Percentiles rank a stretch among this genome's conserved stretches.
phyloP scores from a whole-genome alignment of 108 stramenopile species.

The Conticribra weissflogii region DNA sequence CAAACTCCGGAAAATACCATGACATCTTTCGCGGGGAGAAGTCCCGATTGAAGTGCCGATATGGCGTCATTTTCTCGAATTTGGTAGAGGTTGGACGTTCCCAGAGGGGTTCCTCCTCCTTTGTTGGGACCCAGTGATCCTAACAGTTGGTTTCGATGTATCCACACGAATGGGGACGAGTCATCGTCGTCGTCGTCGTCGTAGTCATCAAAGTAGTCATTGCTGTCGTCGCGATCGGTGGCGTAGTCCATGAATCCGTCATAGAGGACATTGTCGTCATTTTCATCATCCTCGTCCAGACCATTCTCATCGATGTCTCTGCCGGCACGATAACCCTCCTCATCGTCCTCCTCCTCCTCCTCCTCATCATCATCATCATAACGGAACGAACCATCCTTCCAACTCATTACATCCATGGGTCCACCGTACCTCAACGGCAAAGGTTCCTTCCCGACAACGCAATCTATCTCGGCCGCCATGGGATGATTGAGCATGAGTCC shows the following conservation, averaged over 20 bases:
- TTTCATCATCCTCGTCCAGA: neutral
- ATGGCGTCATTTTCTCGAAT: slow-evolving; percentile 39
- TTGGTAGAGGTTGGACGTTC: slow-evolving; percentile 22
- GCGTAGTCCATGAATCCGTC: neutral
- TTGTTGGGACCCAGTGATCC: slow-evolving; percentile 1
- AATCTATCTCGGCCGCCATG: slow-evolving; percentile 37
- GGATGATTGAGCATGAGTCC: slow-evolving; percentile 43
- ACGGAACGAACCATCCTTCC: slow-evolving; percentile 37
- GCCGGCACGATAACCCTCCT: slow-evolving; percentile 16
- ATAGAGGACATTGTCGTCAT: slow-evolving; percentile 1
- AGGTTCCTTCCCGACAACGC: slow-evolving; percentile 15
- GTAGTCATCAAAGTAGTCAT: neutral
- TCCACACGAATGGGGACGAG: slow-evolving; percentile 42
- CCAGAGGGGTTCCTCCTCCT: slow-evolving; percentile 21
- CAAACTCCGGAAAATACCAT: slow-evolving; percentile 41
- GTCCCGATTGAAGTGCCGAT: slow-evolving; percentile 22
- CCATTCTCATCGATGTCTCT: slow-evolving; percentile 36
- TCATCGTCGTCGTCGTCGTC: slow-evolving; percentile 24
- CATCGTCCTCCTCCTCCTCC: slow-evolving; percentile 6
- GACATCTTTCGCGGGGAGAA: slow-evolving; percentile 17
- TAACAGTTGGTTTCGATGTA: slow-evolving; percentile 26
- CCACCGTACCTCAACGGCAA: slow-evolving; percentile 41
- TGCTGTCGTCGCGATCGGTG: slow-evolving; percentile 2
- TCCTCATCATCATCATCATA: slow-evolving; percentile 15
- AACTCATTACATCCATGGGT: slow-evolving; percentile 35